Evolutionary conservation across 768 basidiomycete genomes (phyloP).

Genomic region (Tulasnella sp.): DNA sequence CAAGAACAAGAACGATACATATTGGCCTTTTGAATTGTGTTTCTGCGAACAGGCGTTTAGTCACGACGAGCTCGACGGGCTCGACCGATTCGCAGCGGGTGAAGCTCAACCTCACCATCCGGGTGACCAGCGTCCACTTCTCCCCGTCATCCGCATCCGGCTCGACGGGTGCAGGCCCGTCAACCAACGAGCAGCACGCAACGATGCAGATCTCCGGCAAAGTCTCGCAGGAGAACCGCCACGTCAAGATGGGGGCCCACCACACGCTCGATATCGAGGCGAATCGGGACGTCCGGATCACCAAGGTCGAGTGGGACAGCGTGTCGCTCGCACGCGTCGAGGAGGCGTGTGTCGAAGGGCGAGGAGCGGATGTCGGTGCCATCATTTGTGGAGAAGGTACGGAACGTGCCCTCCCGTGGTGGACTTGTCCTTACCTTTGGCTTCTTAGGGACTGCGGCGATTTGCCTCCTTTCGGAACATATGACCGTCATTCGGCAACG

Average conservation of each 20-base stretch:
- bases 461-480: slow-evolving; percentile 91
- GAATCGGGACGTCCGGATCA: slow-evolving; percentile 81
- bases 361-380: slow-evolving; percentile 92
- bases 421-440: neutral
- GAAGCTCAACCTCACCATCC: slow-evolving; percentile 69
- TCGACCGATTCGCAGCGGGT: slow-evolving; percentile 87
- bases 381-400: slow-evolving; percentile 87
- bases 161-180: slow-evolving; percentile 18
- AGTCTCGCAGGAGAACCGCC: slow-evolving; percentile 72
- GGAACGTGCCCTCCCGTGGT: neutral
- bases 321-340: slow-evolving; percentile 68
- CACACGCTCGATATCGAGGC: slow-evolving; percentile 91
- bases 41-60: slow-evolving; percentile 52
- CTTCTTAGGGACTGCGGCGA: slow-evolving; percentile 59
- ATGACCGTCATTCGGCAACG: slow-evolving; percentile 91
- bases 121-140: slow-evolving; percentile 70
- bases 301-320: slow-evolving; percentile 88
- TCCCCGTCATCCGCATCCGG: slow-evolving; percentile 44
- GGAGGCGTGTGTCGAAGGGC: slow-evolving; percentile 83
- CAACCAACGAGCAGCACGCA: slow-evolving; percentile 29
- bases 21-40: neutral
- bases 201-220: slow-evolving; percentile 76
- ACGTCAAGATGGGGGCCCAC: slow-evolving; percentile 84
- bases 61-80: slow-evolving; percentile 85
- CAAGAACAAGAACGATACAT: neutral